A percentile compares a stretch with the other conserved stretches of the same genome.
phyloP scores from a whole-genome alignment of 352 stramenopile species.

The Plasmopara halstedii region DNA sequence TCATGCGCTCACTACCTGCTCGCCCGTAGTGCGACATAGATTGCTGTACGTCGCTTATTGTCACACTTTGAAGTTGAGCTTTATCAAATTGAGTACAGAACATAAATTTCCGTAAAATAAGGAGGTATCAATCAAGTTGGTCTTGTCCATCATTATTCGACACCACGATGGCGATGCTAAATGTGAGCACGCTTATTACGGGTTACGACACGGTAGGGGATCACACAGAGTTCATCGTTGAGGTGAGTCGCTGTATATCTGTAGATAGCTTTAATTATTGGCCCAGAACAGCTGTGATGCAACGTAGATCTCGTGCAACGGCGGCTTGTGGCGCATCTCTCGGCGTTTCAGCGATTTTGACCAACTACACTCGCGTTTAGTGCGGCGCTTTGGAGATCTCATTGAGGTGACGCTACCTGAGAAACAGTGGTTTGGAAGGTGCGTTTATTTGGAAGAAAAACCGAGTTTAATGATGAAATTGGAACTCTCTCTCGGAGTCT shows the following conservation, averaged over 20 bases:
- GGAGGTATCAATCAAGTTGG: no score
- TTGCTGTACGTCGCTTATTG: background rate
- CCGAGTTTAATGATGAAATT: conserved; percentile 40
- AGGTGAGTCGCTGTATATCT: conserved; percentile 24
- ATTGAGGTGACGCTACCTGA: conserved; percentile 64
- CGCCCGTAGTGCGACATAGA: conserved; percentile 21
- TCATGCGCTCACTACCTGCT: conserved; percentile 26
- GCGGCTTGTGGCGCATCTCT: conserved; percentile 75
- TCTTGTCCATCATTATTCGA: background rate
- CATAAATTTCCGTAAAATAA: background rate
- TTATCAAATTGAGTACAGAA: background rate
- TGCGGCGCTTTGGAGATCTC: conserved; percentile 62
- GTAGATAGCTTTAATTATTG: background rate
- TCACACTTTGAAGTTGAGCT: conserved; percentile 24
- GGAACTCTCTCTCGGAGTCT: conserved; percentile 1
- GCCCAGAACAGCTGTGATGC: background rate
- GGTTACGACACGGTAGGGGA: conserved; percentile 77
- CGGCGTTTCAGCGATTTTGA: conserved; percentile 85
- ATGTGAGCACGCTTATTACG: conserved; percentile 75
- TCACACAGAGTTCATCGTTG: conserved; percentile 81
- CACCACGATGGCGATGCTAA: conserved; percentile 49
- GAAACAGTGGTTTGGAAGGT: conserved; percentile 86
- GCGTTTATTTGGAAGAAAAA: conserved; percentile 6
- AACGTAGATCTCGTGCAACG: conserved; percentile 71
- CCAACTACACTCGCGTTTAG: conserved; percentile 71